Percentiles rank a stretch among this genome's conserved stretches.
These are phyloP conservation scores for Tieghemostelium lacteum DNA, from an alignment of 78 protist species.

Conservation along the genomic window DNA sequence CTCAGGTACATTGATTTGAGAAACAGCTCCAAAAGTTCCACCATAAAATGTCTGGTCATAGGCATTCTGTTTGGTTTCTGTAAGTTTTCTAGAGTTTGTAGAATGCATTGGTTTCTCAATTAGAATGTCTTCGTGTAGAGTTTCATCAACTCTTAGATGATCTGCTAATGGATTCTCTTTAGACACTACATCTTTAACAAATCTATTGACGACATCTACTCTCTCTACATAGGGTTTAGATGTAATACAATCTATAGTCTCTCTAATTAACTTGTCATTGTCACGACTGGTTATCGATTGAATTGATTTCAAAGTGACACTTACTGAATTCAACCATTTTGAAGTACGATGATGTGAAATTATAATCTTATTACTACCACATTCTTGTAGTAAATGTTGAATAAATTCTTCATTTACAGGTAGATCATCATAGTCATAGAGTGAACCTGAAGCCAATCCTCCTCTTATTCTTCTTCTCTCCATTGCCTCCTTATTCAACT, in stretches of 20 bases:
- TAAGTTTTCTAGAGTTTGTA: neutral
- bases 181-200: neutral
- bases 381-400: slow-evolving; percentile 8
- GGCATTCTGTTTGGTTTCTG: neutral
- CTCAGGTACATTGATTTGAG: slow-evolving; percentile 17
- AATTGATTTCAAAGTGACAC: neutral
- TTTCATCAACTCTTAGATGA: neutral
- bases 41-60: slow-evolving; percentile 18
- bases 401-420: slow-evolving; percentile 29
- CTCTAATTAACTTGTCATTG: neutral
- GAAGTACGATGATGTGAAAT: neutral
- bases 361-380: neutral
- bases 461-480: neutral
- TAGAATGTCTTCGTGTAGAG: neutral
- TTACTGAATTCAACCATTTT: slow-evolving; percentile 63
- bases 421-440: slow-evolving; percentile 16
- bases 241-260: slow-evolving; percentile 21
- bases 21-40: slow-evolving; percentile 5
- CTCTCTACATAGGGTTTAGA: slow-evolving; percentile 17
- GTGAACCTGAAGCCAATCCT: neutral
- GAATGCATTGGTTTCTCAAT: no score
- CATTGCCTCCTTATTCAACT: neutral
- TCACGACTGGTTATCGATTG: neutral
- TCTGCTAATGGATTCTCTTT: neutral
- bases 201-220: slow-evolving; percentile 26